Base-by-base conservation (phyloP, 1,139 yeast species). In the Hanseniaspora gamundiae region DNA sequence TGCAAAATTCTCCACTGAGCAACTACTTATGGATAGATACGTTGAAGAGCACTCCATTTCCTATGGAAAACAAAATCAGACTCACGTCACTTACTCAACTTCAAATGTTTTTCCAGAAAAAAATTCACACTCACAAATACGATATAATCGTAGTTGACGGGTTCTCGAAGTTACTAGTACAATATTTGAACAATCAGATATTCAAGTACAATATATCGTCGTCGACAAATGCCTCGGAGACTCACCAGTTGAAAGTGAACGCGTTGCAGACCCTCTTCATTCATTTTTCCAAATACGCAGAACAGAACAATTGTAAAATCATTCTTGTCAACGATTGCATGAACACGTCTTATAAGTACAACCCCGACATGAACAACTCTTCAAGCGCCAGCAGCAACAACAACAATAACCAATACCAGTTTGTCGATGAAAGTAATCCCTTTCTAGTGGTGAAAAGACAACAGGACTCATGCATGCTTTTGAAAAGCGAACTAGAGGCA, bases 401-500 rank as follows among this genome's bases (percentile, higher is more conserved):
- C 19, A 27, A 49, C 8, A 44, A 43, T 21, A 51, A 49, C 20
- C 55, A 56, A 13, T 49, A 44, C 22, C 42, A 50, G 13, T 51
- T 48, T 8, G 44, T 51, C 6, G 39, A 53, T 7, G 53, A 49
- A 13, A 51, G 47, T 35, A 52, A 54, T 10, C 48, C 49, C 24
- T 51, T 52, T 35, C 57, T 59, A 44, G 47, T 54, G 14, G 58
- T 58, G 19, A 51, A 45, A 26, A 43, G 52, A 8, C 47, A 43
- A 16, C 44, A 42, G n/a, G 44, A 29, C 22, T 19, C 28, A 33
- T 36, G 39, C n/a, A 36, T 36, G 39, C n/a, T 51, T 6, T 49
- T 60, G 40, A 54, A 51, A 38, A 58, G 62, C 42, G 57, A 57
- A 8, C 46, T 60, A 11, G 53, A 56, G 17, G 63, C 63, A 5